A percentile compares a stretch with the other conserved stretches of the same genome.
phyloP scores from a whole-genome alignment of 768 basidiomycete genomes.

The Tremella fuciformis region DNA sequence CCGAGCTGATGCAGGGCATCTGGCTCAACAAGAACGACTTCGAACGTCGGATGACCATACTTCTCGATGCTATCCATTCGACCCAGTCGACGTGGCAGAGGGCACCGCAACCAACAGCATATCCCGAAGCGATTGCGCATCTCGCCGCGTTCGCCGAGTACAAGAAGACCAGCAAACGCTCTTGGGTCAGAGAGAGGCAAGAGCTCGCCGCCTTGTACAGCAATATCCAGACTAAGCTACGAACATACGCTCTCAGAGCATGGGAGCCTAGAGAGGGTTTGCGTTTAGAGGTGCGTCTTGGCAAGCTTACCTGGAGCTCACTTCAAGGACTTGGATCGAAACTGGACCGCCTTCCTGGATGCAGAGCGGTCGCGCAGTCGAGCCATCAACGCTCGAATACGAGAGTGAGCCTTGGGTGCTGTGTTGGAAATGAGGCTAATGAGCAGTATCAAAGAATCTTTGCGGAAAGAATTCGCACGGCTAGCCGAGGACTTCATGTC shows the following conservation, averaged over 20 bases:
- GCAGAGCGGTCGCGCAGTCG: slow-evolving; percentile 75
- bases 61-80: slow-evolving; percentile 63
- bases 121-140: slow-evolving; percentile 74
- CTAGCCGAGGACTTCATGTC: slow-evolving; percentile 45
- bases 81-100: slow-evolving; percentile 70
- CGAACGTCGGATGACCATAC: slow-evolving; percentile 71
- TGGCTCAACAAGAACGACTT: slow-evolving; percentile 68
- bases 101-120: slow-evolving; percentile 67
- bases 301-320: slow-evolving; percentile 2
- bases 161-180: slow-evolving; percentile 79
- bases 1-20: slow-evolving; percentile 75
- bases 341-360: slow-evolving; percentile 69
- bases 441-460: slow-evolving; percentile 49
- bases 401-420: slow-evolving; percentile 61
- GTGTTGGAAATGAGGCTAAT: slow-evolving; percentile 4
- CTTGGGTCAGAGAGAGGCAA: slow-evolving; percentile 85
- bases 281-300: slow-evolving; percentile 58
- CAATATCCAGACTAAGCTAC: slow-evolving; percentile 89
- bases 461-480: slow-evolving; percentile 45
- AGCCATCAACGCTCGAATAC: slow-evolving; percentile 82
- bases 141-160: slow-evolving; percentile 70
- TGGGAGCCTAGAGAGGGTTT: slow-evolving; percentile 77
- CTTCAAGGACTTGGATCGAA: slow-evolving; percentile 65
- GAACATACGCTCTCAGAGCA: slow-evolving; percentile 79
- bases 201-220: slow-evolving; percentile 82